A percentile compares a stretch with the other conserved stretches of the same genome.
These are phyloP conservation scores for Schizopora paradoxa DNA, from an alignment of 1,284 basidiomycete species.

Conservation along the genomic window DNA sequence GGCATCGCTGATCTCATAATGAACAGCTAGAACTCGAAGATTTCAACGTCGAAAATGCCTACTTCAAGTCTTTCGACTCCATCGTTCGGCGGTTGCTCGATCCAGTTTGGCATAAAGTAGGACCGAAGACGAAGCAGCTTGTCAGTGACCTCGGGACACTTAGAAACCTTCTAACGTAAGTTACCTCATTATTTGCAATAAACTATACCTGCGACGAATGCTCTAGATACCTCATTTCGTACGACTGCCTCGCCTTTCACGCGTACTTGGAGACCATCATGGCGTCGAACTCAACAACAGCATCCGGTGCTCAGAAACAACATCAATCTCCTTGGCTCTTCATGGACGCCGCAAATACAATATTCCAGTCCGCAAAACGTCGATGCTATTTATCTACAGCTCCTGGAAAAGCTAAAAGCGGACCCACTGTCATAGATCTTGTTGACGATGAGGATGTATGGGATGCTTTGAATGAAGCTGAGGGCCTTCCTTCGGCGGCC, in stretches of 20 bases:
- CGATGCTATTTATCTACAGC: slow-evolving; percentile 65
- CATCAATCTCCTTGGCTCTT: slow-evolving; percentile 84
- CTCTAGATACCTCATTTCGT: slow-evolving; percentile 81
- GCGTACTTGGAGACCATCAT: slow-evolving; percentile 89
- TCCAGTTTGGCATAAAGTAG: slow-evolving; percentile 95
- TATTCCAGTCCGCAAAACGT: slow-evolving; percentile 80
- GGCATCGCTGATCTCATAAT: slow-evolving; percentile 3
- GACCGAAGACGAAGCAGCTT: slow-evolving; percentile 86
- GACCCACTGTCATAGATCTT: slow-evolving; percentile 24
- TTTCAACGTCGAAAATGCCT: slow-evolving; percentile 87
- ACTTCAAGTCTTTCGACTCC: slow-evolving; percentile 91
- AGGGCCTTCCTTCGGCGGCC: slow-evolving; percentile 30
- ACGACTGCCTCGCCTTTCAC: slow-evolving; percentile 89
- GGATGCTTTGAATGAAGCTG: slow-evolving; percentile 60
- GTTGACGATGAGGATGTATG: slow-evolving; percentile 68
- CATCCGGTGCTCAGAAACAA: slow-evolving; percentile 47
- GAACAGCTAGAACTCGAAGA: slow-evolving; percentile 91
- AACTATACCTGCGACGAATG: background rate
- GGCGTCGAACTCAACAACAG: slow-evolving; percentile 60
- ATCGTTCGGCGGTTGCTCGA: slow-evolving; percentile 88
- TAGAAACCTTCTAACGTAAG: slow-evolving; percentile 77
- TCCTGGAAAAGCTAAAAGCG: slow-evolving; percentile 22
- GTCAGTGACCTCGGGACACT: slow-evolving; percentile 86
- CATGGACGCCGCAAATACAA: slow-evolving; percentile 83
- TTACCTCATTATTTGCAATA: slow-evolving; percentile 18